A percentile compares a stretch with the other conserved stretches of the same genome.
Evolutionary conservation across 371 early-diverging fungal species (phyloP).

Genomic region (Rhizopus sp.): DNA sequence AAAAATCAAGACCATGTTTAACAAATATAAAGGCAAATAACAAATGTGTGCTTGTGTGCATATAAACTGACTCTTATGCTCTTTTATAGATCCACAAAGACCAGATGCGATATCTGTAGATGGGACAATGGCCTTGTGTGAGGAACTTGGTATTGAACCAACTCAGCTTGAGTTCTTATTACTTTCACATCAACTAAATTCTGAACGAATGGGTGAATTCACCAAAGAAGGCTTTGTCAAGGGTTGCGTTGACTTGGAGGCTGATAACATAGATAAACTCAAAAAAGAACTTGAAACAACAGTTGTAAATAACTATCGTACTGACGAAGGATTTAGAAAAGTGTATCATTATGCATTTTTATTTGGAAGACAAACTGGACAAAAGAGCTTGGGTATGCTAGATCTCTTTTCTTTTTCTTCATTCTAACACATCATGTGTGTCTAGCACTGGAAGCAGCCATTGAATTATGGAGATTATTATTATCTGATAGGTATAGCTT

Average conservation of each 20-base stretch:
- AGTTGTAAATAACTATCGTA: slow-evolving; percentile 43
- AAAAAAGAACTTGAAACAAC: slow-evolving; percentile 52
- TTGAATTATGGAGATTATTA: slow-evolving; percentile 76
- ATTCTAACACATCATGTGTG: not conserved
- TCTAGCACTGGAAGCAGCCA: slow-evolving; percentile 73
- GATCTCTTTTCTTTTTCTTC: not conserved
- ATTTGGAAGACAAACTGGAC: slow-evolving; percentile 68
- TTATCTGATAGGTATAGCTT: slow-evolving; percentile 59
- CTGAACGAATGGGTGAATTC: slow-evolving; percentile 81
- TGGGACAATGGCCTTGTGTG: slow-evolving; percentile 72
- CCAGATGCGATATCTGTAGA: slow-evolving; percentile 71
- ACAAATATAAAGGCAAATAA: slow-evolving; percentile 66
- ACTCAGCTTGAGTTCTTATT: slow-evolving; percentile 76
- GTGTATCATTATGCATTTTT: slow-evolving; percentile 81
- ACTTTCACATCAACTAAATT: slow-evolving; percentile 70
- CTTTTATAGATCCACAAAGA: slow-evolving; percentile 58
- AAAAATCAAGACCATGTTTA: slow-evolving; percentile 58
- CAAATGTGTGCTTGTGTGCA: not conserved
- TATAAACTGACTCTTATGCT: not conserved
- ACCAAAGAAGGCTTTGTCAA: slow-evolving; percentile 59
- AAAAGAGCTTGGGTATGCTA: slow-evolving; percentile 75
- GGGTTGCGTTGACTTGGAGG: slow-evolving; percentile 70
- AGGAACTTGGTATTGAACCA: slow-evolving; percentile 78
- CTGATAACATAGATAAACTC: slow-evolving; percentile 70
- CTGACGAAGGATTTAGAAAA: slow-evolving; percentile 64